Percentiles rank a stretch among this genome's conserved stretches.
Conservation (phyloP, 257 asterid genomes). For the Fraxinus anomala region DNA sequence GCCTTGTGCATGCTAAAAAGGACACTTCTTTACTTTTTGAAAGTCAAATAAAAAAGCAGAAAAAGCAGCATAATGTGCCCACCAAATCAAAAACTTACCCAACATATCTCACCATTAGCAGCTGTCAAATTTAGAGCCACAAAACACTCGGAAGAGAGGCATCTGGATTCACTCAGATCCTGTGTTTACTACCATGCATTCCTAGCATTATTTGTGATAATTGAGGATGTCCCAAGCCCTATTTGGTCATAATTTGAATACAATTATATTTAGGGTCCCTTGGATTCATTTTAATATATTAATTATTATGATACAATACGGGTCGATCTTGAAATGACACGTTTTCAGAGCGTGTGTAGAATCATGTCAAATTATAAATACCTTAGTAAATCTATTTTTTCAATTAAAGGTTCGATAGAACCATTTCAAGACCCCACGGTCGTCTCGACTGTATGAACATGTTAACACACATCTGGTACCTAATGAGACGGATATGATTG, state of each 20-base stretch:
- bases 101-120: not conserved
- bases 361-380: too few relatives aligned
- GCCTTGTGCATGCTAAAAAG: too few relatives aligned
- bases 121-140: not conserved
- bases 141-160: not conserved
- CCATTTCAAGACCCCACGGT: too few relatives aligned
- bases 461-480: too few relatives aligned
- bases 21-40: not conserved
- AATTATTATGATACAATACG: not conserved
- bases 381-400: not conserved
- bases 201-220: not conserved
- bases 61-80: not conserved
- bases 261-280: not conserved
- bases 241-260: not conserved
- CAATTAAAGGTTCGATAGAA: too few relatives aligned
- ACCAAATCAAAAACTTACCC: not conserved
- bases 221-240: not conserved
- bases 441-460: too few relatives aligned
- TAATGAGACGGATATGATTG: too few relatives aligned
- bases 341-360: not conserved
- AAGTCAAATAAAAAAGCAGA: not conserved
- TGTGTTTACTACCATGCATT: not conserved
- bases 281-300: not conserved
- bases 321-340: not conserved
- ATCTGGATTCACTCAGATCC: not conserved